Evolutionary conservation across 805 yeast genomes (phyloP), one percentile per base, ranked within the genome.

Genomic region (Diddensiella santjacobensis): DNA sequence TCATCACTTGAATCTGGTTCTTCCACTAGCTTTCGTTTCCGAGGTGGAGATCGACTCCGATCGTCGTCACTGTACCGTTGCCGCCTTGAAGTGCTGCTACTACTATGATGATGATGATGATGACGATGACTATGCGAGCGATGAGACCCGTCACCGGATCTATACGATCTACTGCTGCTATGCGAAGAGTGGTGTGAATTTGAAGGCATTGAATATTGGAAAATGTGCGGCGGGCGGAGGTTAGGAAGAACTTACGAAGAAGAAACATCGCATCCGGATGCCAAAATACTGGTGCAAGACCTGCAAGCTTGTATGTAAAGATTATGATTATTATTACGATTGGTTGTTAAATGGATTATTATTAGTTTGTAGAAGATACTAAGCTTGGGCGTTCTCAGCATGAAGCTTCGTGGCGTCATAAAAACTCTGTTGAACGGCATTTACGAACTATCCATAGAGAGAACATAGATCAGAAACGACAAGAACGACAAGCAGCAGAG

Each of bases 321-420:
- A 22, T 38, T 20, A 18, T 19, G 40, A 4, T 4, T 3, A 41
- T 26, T 13, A n/a, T 18, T n/a, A 40, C 22, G 13, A 10, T n/a
- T 10, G 31, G 11, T 13, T 20, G 17, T 20, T 26, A 29, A n/a
- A n/a, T n/a, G 22, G 8, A 40, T 37, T 29, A 42, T 46, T 44
- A 22, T 22, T 47, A 70, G 73, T 71, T 69, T 50, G 68, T 70
- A 8, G 71, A 67, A 38, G 71, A 65, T 35, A 57, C 66, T 26
- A 62, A 66, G 44, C 53, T 68, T 39, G 56, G 64, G 2, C 58
- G 62, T 40, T 44, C 54, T 26, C 60, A 55, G 40, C 75, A 71
- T 55, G 73, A 69, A 45, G 48, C 57, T 3, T 62, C 70, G 3
- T 22, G 55, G 3, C 64, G 60, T 38, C 75, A 71, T 51, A 64